These are phyloP conservation scores for Kodamaea laetipori DNA, from an alignment of 805 yeast species.

Conservation along the genomic window DNA sequence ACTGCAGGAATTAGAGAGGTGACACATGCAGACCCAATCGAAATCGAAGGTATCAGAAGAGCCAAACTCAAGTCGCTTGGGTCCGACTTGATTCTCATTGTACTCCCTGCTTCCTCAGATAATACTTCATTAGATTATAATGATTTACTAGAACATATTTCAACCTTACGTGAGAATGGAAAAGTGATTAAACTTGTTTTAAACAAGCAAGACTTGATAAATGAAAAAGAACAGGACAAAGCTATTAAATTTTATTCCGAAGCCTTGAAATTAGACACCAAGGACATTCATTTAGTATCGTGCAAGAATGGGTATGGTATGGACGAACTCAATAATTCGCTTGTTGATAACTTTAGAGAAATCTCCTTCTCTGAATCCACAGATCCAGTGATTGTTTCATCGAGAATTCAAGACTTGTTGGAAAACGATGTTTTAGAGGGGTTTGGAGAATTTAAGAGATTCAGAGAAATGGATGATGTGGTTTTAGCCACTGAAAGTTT, in stretches of 20 bases:
- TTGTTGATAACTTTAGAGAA: conserved; percentile 50
- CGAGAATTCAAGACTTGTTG: conserved; percentile 74
- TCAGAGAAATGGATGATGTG: conserved; percentile 61
- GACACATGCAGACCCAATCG: conserved; percentile 56
- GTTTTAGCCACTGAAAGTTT: conserved; percentile 81
- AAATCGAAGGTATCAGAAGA: conserved; percentile 76
- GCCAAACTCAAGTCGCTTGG: conserved; percentile 61
- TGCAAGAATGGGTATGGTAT: conserved; percentile 64
- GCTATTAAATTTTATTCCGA: conserved; percentile 11
- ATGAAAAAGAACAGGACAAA: conserved; percentile 17
- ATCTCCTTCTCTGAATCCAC: conserved; percentile 52
- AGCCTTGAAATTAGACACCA: conserved; percentile 17
- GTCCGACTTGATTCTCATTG: conserved; percentile 71
- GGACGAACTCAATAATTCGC: conserved; percentile 37
- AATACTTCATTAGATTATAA: conserved; percentile 18
- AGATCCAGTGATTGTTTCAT: conserved; percentile 73
- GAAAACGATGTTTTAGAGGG: conserved; percentile 77
- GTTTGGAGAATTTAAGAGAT: conserved; percentile 58
- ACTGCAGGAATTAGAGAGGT: conserved; percentile 84
- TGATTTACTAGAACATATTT: conserved; percentile 44
- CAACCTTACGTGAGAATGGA: conserved; percentile 26
- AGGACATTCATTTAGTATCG: conserved; percentile 47
- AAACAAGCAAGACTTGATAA: conserved; percentile 61
- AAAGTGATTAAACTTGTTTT: conserved; percentile 47
- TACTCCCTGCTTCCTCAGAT: conserved; percentile 52